phyloP scores from a whole-genome alignment of 108 stramenopile genomes.

The Nitzschia palea region DNA sequence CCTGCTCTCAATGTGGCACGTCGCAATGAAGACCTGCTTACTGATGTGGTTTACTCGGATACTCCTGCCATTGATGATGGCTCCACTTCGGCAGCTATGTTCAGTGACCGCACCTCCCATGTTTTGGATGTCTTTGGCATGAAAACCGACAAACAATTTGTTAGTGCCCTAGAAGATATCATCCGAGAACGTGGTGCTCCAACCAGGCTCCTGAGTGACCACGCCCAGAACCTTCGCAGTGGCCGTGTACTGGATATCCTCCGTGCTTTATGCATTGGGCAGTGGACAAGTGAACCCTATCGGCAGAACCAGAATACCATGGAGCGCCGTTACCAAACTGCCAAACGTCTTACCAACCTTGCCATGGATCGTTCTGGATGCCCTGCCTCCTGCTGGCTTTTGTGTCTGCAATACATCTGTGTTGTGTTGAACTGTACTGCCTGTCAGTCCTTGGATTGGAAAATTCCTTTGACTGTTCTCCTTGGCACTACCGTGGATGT shows the following conservation, averaged over 20 bases:
- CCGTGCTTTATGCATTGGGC: constrained; percentile 1
- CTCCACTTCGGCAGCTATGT: background rate
- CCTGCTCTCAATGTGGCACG: constrained; percentile 11
- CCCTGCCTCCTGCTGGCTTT: constrained; percentile 24
- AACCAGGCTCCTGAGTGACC: too few relatives aligned
- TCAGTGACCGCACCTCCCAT: constrained; percentile 2
- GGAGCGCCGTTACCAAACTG: constrained; percentile 20
- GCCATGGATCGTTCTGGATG: constrained; percentile 23
- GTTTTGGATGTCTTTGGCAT: constrained; percentile 22
- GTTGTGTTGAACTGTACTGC: constrained; percentile 17
- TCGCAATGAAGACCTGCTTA: constrained; percentile 8
- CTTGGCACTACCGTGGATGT: constrained; percentile 22
- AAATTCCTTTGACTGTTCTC: background rate
- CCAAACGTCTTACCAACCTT: constrained; percentile 10
- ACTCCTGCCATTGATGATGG: constrained; percentile 1
- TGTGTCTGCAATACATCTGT: too few relatives aligned
- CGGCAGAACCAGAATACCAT: constrained; percentile 27
- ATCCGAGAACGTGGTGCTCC: constrained; percentile 29
- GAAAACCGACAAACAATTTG: constrained; percentile 13
- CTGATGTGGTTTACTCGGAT: constrained; percentile 11
- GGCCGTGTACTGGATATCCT: background rate
- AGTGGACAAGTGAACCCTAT: constrained; percentile 12
- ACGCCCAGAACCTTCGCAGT: background rate
- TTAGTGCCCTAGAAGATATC: constrained; percentile 11
- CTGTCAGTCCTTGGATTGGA: background rate